Conservation (phyloP, 2,329 filamentous ascomycete species). For the Microdochium bolleyi region DNA sequence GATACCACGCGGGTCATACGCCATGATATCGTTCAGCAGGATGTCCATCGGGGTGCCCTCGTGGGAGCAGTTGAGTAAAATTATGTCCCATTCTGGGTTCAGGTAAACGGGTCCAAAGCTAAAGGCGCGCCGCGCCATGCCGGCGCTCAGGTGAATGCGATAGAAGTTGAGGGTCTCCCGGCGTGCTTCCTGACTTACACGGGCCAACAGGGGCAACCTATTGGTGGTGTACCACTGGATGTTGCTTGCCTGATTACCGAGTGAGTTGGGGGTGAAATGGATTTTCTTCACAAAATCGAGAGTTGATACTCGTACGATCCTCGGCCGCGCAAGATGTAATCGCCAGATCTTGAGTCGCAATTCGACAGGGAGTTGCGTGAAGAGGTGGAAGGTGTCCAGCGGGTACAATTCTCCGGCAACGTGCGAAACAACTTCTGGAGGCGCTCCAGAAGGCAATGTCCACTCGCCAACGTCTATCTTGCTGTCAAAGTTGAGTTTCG, state of each 20-base stretch:
- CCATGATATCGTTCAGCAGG: not conserved
- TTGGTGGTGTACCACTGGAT: slow-evolving; percentile 1
- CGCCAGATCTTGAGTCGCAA: slow-evolving; percentile 2
- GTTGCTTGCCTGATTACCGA: not conserved
- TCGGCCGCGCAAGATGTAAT: not conserved
- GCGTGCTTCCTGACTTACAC: not conserved
- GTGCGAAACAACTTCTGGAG: not conserved
- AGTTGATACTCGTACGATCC: slow-evolving; percentile 1
- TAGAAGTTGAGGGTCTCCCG: not conserved
- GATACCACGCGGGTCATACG: not conserved
- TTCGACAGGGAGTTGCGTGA: not conserved
- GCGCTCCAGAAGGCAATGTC: not conserved
- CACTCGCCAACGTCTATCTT: not conserved
- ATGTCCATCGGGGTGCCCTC: not conserved
- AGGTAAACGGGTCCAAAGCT: not conserved
- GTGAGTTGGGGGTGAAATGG: not conserved
- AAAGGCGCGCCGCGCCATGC: not conserved
- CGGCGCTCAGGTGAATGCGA: not conserved
- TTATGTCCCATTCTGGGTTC: not conserved
- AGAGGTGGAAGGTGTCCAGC: not conserved
- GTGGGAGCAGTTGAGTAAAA: not conserved
- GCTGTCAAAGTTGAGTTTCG: not conserved
- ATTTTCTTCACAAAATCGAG: slow-evolving; percentile 1
- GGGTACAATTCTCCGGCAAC: not conserved
- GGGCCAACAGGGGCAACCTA: not conserved